phyloP scores from a whole-genome alignment of 2,329 filamentous ascomycete species.

The Seiridium unicorne region DNA sequence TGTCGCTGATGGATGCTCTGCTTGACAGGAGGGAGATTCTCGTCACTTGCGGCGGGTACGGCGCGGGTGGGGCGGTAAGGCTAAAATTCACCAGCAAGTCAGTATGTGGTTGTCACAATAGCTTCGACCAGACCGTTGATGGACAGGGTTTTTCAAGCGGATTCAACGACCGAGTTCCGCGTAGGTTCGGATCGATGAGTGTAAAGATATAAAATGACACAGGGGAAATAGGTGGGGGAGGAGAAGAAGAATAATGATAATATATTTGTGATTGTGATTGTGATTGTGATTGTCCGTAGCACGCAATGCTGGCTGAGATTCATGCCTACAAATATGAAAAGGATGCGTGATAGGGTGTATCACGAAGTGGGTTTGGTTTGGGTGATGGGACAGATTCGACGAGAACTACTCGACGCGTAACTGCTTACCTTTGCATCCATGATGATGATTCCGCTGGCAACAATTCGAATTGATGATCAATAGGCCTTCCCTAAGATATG shows the following conservation, averaged over 20 bases:
- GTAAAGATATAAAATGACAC: too few species aligned
- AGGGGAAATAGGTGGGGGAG: too few species aligned
- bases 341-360: too few species aligned
- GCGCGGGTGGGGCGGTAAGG: constrained; percentile 65
- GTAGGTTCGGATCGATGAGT: too few species aligned
- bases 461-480: background rate
- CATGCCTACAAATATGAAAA: too few species aligned
- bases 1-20: constrained; percentile 74
- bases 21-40: constrained; percentile 62
- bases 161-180: too few species aligned
- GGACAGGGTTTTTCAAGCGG: too few species aligned
- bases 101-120: background rate
- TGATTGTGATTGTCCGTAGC: too few species aligned
- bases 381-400: background rate
- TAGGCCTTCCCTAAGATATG: background rate
- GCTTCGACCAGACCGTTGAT: too few species aligned
- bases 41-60: constrained; percentile 62
- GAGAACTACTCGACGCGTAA: background rate
- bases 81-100: constrained; percentile 39
- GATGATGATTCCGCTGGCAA: background rate
- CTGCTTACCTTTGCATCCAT: constrained; percentile 2
- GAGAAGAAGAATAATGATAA: too few species aligned
- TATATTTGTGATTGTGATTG: too few species aligned
- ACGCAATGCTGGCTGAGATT: too few species aligned
- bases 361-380: background rate